Evolutionary conservation across 192 early-diverging fungal species (phyloP).

Genomic region (Rhizophagus prolifer): DNA sequence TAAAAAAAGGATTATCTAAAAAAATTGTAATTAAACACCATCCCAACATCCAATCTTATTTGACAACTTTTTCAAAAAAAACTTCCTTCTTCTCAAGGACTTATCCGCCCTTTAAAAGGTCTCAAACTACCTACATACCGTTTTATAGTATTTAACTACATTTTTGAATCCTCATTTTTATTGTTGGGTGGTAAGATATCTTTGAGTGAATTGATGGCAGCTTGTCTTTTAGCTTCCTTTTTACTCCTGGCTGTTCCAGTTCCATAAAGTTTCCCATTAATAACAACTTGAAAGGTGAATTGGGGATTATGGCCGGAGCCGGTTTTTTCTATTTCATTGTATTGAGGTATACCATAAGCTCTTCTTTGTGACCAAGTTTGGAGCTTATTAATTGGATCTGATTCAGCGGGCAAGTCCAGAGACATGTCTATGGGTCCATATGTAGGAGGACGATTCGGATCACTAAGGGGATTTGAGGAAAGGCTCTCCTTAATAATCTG

Average conservation of each 20-base stretch:
- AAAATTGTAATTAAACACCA: too few relatives aligned
- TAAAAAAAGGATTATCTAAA: too few relatives aligned
- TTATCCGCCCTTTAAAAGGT: too few relatives aligned
- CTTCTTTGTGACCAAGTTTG: slow-evolving; percentile 4
- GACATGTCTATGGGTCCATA: neutral
- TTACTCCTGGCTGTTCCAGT: neutral
- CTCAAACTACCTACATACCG: too few relatives aligned
- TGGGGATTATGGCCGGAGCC: neutral
- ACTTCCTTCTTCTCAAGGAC: too few relatives aligned
- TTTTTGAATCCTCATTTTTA: too few relatives aligned
- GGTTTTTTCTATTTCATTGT: neutral
- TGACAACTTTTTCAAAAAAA: too few relatives aligned
- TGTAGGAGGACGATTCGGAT: neutral
- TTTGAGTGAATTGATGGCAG: neutral
- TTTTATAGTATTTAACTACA: too few relatives aligned
- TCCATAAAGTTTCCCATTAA: neutral
- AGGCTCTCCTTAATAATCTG: neutral
- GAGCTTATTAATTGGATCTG: neutral
- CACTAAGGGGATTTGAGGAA: neutral
- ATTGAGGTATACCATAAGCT: neutral
- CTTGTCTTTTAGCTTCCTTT: slow-evolving; percentile 2
- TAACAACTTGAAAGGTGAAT: neutral
- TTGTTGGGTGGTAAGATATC: neutral
- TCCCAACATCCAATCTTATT: too few relatives aligned
- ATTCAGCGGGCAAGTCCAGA: neutral